These are phyloP conservation scores for Fusarium xylarioides DNA, from an alignment of 2,329 filamentous ascomycete genomes.

Conservation along the genomic window DNA sequence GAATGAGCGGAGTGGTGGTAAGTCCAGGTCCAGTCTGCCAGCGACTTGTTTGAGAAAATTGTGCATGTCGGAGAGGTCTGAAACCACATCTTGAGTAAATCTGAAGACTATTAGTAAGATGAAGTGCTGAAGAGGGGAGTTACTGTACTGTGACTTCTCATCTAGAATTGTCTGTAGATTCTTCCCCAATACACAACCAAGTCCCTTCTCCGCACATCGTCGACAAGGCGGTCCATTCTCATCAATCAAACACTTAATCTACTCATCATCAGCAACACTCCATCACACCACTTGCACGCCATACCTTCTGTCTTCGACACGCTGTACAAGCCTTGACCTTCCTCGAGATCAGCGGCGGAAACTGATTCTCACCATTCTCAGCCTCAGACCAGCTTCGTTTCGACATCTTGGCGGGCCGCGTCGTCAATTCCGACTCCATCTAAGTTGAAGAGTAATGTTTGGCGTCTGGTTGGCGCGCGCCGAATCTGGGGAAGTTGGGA, in stretches of 20 bases:
- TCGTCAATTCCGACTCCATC: neutral
- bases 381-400: constrained; percentile 29
- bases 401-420: constrained; percentile 1
- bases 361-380: constrained; percentile 14
- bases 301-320: constrained; percentile 50
- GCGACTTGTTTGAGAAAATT: constrained; percentile 24
- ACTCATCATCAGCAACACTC: neutral
- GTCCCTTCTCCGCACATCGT: constrained; percentile 46
- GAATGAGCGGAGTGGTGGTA: constrained; percentile 18
- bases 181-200: constrained; percentile 50
- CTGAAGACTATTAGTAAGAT: neutral
- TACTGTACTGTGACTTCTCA: constrained; percentile 47
- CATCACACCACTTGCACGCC: neutral
- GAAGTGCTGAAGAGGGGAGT: neutral
- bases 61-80: constrained; percentile 12
- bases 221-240: constrained; percentile 50
- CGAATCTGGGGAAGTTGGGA: constrained; percentile 3
- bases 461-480: constrained; percentile 20
- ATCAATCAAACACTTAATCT: constrained; percentile 53
- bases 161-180: constrained; percentile 51
- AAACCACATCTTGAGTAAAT: constrained; percentile 3
- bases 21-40: constrained; percentile 11
- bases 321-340: constrained; percentile 51
- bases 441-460: constrained; percentile 8
- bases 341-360: constrained; percentile 43